phyloP scores from a whole-genome alignment of 2,329 filamentous ascomycete species.

The Zymoseptoria pseudotritici region DNA sequence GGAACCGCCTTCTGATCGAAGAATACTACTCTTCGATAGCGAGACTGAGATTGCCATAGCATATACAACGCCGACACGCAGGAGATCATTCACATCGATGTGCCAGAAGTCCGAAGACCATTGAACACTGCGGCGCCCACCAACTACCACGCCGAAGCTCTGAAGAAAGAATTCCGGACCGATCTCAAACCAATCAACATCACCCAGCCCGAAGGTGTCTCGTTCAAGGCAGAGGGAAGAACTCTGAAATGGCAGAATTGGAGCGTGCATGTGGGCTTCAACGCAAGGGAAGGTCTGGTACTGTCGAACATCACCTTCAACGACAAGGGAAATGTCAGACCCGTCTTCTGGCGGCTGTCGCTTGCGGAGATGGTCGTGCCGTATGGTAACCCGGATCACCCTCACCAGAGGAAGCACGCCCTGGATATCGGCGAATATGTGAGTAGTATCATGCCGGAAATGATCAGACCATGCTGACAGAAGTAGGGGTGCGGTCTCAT shows the following conservation, averaged over 20 bases:
- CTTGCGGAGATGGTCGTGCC: constrained; percentile 92
- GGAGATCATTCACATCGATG: constrained; percentile 73
- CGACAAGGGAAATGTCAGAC: constrained; percentile 67
- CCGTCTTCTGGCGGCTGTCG: constrained; percentile 82
- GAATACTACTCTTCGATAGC: neutral
- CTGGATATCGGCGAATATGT: constrained; percentile 71
- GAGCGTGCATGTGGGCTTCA: constrained; percentile 89
- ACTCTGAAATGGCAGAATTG: constrained; percentile 86
- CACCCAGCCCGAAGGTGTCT: constrained; percentile 81
- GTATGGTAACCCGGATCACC: constrained; percentile 73
- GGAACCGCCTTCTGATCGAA: neutral
- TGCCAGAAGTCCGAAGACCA: constrained; percentile 69
- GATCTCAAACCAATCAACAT: constrained; percentile 83
- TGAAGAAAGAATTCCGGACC: constrained; percentile 65
- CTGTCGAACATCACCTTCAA: constrained; percentile 86
- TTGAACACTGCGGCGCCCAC: constrained; percentile 63
- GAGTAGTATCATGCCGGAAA: neutral
- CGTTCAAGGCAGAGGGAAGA: constrained; percentile 68
- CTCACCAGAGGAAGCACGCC: constrained; percentile 71
- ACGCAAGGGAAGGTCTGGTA: constrained; percentile 86
- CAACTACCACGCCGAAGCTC: constrained; percentile 70
- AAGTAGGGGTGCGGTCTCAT: constrained; percentile 69
- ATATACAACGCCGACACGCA: constrained; percentile 78
- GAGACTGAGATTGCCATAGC: neutral
- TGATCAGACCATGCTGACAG: too few relatives aligned